phyloP scores from a whole-genome alignment of 148 eudicot genomes.

The Heliamphora exappendiculata region DNA sequence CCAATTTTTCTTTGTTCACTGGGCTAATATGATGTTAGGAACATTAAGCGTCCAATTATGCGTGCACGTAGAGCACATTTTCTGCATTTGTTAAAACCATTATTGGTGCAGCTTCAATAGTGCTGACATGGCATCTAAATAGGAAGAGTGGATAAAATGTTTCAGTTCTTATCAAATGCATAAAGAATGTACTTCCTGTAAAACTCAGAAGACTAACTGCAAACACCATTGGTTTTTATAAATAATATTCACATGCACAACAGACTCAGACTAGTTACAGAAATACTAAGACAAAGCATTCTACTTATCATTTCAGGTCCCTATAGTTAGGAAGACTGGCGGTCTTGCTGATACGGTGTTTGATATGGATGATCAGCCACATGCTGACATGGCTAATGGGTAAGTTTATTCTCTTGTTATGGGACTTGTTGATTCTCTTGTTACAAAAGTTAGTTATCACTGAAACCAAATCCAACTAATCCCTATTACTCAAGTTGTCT shows the following conservation, averaged over 20 bases:
- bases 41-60: neutral
- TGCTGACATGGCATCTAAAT: neutral
- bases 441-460: neutral
- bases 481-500: neutral
- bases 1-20: neutral
- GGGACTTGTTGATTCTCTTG: conserved; percentile 5
- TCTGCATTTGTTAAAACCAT: neutral
- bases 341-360: conserved; percentile 94
- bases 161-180: neutral
- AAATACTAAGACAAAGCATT: neutral
- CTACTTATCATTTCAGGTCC: conserved; percentile 40
- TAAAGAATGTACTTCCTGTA: neutral
- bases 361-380: conserved; percentile 63
- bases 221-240: neutral
- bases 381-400: conserved; percentile 61
- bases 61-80: neutral
- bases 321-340: conserved; percentile 77
- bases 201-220: neutral
- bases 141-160: neutral
- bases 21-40: neutral
- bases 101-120: neutral
- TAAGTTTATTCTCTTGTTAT: conserved; percentile 21
- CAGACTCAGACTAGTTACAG: neutral
- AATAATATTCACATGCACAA: neutral
- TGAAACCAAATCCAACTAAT: neutral